Conservation (phyloP, 371 early-diverging fungal genomes). For the Mucor sp. region DNA sequence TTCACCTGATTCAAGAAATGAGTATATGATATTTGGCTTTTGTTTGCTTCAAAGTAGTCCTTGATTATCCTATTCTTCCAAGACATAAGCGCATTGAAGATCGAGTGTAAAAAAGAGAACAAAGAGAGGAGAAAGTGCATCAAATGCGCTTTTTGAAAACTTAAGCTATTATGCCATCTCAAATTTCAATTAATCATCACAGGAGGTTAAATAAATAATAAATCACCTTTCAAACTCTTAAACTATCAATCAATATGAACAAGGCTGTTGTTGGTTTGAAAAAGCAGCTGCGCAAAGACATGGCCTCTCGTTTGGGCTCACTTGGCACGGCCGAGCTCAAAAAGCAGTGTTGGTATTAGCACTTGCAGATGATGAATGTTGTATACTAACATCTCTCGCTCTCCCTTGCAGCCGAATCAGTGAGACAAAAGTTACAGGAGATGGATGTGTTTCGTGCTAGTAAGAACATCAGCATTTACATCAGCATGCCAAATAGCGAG, state of each 20-base stretch:
- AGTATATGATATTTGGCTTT: too few species aligned
- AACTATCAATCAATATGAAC: conserved; percentile 15
- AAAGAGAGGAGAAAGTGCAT: too few species aligned
- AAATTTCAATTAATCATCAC: too few species aligned
- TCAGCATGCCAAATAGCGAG: conserved; percentile 66
- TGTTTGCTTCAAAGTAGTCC: too few species aligned
- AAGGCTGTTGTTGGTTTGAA: conserved; percentile 31
- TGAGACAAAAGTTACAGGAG: conserved; percentile 49
- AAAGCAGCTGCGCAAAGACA: conserved; percentile 54
- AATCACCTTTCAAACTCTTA: background rate
- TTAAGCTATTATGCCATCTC: too few species aligned
- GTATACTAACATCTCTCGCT: background rate
- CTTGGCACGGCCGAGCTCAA: conserved; percentile 34
- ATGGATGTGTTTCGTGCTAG: conserved; percentile 51
- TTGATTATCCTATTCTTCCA: too few species aligned
- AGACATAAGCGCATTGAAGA: too few species aligned
- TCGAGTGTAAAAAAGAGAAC: too few species aligned
- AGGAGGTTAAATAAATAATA: too few species aligned
- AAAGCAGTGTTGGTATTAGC: conserved; percentile 41
- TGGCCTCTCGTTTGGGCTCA: conserved; percentile 39
- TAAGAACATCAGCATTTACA: conserved; percentile 62
- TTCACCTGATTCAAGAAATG: too few species aligned
- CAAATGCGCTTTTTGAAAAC: too few species aligned
- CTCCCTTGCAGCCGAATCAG: conserved; percentile 41
- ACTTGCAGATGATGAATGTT: background rate